Evolutionary conservation across 2,329 filamentous ascomycete genomes (phyloP).

Genomic region (Madurella mycetomatis): DNA sequence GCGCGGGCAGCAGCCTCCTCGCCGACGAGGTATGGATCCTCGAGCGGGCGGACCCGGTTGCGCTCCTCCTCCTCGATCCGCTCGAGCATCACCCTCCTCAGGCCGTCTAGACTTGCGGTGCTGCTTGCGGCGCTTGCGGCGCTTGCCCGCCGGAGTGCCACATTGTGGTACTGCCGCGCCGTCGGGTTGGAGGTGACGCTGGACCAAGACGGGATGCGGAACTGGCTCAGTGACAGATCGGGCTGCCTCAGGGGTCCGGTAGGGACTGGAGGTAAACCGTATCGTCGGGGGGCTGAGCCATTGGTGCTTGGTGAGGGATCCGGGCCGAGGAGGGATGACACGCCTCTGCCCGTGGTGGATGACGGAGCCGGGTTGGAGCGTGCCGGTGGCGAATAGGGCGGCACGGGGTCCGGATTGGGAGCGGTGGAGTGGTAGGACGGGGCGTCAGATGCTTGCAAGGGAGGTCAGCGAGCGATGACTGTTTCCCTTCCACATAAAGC

Average conservation of each 20-base stretch:
- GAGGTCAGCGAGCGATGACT: not conserved
- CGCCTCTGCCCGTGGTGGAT: not conserved
- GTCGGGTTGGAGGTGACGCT: slow-evolving; percentile 50
- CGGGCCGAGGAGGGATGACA: slow-evolving; percentile 16
- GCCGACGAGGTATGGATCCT: slow-evolving; percentile 65
- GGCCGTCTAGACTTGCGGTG: slow-evolving; percentile 27
- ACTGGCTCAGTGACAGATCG: slow-evolving; percentile 43
- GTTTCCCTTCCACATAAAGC: too few relatives aligned
- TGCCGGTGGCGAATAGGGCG: slow-evolving; percentile 46
- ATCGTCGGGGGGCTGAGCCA: slow-evolving; percentile 20
- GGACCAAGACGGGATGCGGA: slow-evolving; percentile 58
- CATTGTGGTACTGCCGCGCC: slow-evolving; percentile 57
- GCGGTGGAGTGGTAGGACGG: slow-evolving; percentile 60
- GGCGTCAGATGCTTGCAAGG: slow-evolving; percentile 52
- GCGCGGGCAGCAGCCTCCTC: slow-evolving; percentile 58
- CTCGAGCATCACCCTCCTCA: slow-evolving; percentile 34
- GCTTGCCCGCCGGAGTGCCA: slow-evolving; percentile 58
- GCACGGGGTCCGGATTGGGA: slow-evolving; percentile 44
- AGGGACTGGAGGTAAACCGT: slow-evolving; percentile 50
- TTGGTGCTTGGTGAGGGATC: slow-evolving; percentile 4
- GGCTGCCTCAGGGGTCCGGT: slow-evolving; percentile 26
- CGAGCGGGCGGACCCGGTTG: slow-evolving; percentile 46
- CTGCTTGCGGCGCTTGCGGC: slow-evolving; percentile 38
- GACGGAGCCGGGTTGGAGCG: not conserved
- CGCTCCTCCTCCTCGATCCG: slow-evolving; percentile 36